Evolutionary conservation across 805 yeast species (phyloP), one percentile per base, ranked within the genome.

Genomic region (Kazachstania taianensis): DNA sequence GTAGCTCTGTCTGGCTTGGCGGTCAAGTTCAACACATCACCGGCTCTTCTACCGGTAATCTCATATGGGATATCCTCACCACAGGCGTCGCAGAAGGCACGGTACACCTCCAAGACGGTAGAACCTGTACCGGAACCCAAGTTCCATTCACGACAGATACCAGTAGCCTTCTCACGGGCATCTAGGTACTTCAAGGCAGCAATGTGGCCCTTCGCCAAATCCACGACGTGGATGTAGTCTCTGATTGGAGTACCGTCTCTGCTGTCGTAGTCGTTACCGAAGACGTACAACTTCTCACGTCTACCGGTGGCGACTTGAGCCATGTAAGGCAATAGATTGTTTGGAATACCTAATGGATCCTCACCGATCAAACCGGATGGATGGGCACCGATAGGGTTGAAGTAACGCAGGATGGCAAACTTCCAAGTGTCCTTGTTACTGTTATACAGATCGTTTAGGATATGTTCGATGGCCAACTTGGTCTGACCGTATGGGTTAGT

Each of bases 371-470:
- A 59, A 9, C 92, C 92, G 2, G 84, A 73, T 3, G 87, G 82
- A 53, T 82, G 94, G 13, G 92, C 89, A 26, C 94, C 94, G 45
- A 81, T 79, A 24, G 94, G 92, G 52, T 82, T 81, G 64, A 81
- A 82, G 59, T 81, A 83, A 39, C 92, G 69, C 49, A 83, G 62
- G 33, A 81, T 66, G 4, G 86, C 89, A 27, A 67, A 57, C 28
- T 62, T 62, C 75, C 75, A 72, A 2, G 29, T 18, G 7, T 43
- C 39, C 16, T 39, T 41, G 19, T 69, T 69, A 30, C 75, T 66
- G 4, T 57, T 46, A 46, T 72, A 62, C 18, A 73, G 57, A 52
- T 78, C 86, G 23, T 67, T 59, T 41, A 76, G 59, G 37, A 79
- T 69, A 37, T 69, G 65, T 59, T 82, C 94, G 41, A 78, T 76